These are phyloP conservation scores for Nigrospora sphaerica DNA, from an alignment of 2,329 filamentous ascomycete species.

Conservation along the genomic window DNA sequence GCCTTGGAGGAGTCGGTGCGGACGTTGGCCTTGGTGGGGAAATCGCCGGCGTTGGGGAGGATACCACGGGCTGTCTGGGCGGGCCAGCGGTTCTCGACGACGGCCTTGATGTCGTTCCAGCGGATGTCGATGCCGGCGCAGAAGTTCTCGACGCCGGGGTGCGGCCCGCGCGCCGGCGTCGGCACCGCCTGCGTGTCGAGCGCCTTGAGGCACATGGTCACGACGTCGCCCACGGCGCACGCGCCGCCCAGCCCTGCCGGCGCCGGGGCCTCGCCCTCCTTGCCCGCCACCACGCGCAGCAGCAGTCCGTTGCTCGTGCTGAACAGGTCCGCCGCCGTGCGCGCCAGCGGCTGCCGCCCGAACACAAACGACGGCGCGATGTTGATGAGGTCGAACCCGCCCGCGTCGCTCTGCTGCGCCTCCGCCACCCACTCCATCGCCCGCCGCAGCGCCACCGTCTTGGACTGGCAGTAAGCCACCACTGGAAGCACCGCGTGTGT, in stretches of 20 bases:
- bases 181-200: slow-evolving; percentile 3
- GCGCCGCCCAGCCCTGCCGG: not conserved
- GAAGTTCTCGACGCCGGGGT: slow-evolving; percentile 4
- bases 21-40: slow-evolving; percentile 5
- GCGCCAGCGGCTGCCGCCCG: slow-evolving; percentile 6
- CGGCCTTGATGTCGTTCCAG: slow-evolving; percentile 5
- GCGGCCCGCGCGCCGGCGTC: slow-evolving; percentile 5
- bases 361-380: slow-evolving; percentile 5
- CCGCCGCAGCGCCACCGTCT: slow-evolving; percentile 6
- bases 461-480: slow-evolving; percentile 6
- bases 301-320: slow-evolving; percentile 5
- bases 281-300: slow-evolving; percentile 1
- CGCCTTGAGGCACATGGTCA: slow-evolving; percentile 3
- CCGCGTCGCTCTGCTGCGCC: not conserved
- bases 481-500: not conserved
- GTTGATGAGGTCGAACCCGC: slow-evolving; percentile 8
- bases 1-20: not conserved
- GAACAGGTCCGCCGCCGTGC: slow-evolving; percentile 1
- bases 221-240: slow-evolving; percentile 1
- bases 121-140: not conserved
- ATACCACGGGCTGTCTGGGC: slow-evolving; percentile 6
- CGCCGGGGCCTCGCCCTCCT: not conserved
- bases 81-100: slow-evolving; percentile 6
- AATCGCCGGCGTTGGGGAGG: slow-evolving; percentile 5
- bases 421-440: slow-evolving; percentile 7